phyloP scores from a whole-genome alignment of 1,284 basidiomycete species.

The Moesziomyces aphidis region DNA sequence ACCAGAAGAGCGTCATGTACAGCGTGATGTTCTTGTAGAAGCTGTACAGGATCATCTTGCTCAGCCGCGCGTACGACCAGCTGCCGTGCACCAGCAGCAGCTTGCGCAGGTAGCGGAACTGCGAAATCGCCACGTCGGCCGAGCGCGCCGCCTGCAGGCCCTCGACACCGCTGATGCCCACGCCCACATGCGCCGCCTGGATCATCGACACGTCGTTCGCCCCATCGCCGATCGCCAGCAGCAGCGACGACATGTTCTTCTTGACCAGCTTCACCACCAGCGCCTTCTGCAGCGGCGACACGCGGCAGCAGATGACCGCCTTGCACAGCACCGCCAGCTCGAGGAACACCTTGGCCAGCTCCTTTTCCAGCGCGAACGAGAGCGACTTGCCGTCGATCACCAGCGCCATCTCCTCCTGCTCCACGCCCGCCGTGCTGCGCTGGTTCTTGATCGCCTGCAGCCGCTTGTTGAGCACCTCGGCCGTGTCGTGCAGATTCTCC shows the following conservation, averaged over 20 bases:
- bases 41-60: conserved; percentile 84
- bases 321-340: conserved; percentile 99
- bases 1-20: conserved; percentile 99
- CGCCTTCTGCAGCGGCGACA: conserved; percentile 97
- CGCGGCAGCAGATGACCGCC: conserved; percentile 97
- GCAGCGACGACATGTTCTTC: conserved; percentile 89
- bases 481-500: conserved; percentile 82
- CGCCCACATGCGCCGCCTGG: conserved; percentile 81
- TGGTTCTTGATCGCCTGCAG: conserved; percentile 93
- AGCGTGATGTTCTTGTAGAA: conserved; percentile 85
- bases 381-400: conserved; percentile 98
- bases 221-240: conserved; percentile 86
- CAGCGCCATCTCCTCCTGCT: conserved; percentile 92
- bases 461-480: conserved; percentile 87
- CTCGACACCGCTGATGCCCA: conserved; percentile 98
- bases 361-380: conserved; percentile 91
- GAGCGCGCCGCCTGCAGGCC: conserved; percentile 97
- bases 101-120: conserved; percentile 97
- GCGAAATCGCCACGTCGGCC: conserved; percentile 96
- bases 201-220: conserved; percentile 76
- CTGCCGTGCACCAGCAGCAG: conserved; percentile 95
- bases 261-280: conserved; percentile 98
- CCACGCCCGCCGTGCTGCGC: conserved; percentile 78
- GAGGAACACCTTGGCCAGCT: conserved; percentile 86
- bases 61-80: conserved; percentile 96